Percentiles rank a stretch among this genome's conserved stretches.
Evolutionary conservation across 768 basidiomycete genomes (phyloP).

Genomic region (Boletus tomentosulus): DNA sequence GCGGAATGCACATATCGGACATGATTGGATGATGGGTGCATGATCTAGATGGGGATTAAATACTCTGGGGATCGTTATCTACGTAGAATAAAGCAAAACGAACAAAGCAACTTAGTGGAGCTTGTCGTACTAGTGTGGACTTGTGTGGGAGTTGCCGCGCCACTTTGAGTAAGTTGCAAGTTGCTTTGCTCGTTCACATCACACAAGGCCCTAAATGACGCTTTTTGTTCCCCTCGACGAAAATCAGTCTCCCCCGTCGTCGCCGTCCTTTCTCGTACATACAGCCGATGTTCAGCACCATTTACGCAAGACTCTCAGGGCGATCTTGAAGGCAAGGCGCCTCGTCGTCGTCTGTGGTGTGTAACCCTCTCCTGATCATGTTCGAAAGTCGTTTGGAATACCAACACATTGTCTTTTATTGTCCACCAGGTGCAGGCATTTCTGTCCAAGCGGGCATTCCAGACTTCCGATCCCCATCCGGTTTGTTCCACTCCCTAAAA

Average conservation of each 20-base stretch:
- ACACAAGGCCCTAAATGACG: slow-evolving; percentile 46
- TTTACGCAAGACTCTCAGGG: slow-evolving; percentile 51
- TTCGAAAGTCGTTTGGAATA: slow-evolving; percentile 7
- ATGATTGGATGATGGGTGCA: slow-evolving; percentile 8
- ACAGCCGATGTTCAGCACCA: slow-evolving; percentile 45
- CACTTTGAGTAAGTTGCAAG: slow-evolving; percentile 12
- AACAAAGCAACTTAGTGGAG: slow-evolving; percentile 10
- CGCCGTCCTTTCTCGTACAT: slow-evolving; percentile 52
- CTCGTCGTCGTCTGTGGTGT: slow-evolving; percentile 85
- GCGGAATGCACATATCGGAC: slow-evolving; percentile 7
- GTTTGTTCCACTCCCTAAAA: slow-evolving; percentile 75
- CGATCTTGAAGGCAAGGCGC: slow-evolving; percentile 74
- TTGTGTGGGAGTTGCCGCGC: slow-evolving; percentile 27
- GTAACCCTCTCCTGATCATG: slow-evolving; percentile 29
- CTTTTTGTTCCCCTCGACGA: slow-evolving; percentile 58
- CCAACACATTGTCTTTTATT: neutral
- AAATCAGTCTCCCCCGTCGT: slow-evolving; percentile 41
- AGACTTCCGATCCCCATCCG: slow-evolving; percentile 80
- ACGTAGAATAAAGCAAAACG: slow-evolving; percentile 9
- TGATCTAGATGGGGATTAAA: neutral
- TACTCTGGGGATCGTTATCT: neutral
- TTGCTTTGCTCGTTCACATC: slow-evolving; percentile 21
- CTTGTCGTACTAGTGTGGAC: neutral
- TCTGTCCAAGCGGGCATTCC: slow-evolving; percentile 87
- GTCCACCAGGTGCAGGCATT: slow-evolving; percentile 71